Percentiles rank a stretch among this genome's conserved stretches.
phyloP scores from a whole-genome alignment of 768 basidiomycete genomes.

The Zangia roseola region DNA sequence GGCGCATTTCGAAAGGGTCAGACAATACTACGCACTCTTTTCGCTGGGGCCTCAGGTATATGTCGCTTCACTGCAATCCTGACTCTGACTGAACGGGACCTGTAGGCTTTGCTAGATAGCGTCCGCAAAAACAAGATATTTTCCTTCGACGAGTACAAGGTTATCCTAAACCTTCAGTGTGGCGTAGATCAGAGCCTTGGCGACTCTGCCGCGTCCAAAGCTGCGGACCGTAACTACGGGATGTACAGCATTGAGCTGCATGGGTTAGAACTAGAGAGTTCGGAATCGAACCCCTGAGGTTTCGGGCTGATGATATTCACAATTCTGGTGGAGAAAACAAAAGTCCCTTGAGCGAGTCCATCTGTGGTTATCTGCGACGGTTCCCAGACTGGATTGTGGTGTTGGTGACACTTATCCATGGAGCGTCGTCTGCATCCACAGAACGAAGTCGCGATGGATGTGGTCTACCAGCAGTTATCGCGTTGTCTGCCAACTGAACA shows the following conservation, averaged over 20 bases:
- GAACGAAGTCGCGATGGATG: conserved; percentile 20
- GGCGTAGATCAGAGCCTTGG: conserved; percentile 67
- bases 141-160: conserved; percentile 90
- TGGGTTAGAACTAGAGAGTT: conserved; percentile 62
- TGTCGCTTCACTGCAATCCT: neutral
- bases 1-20: conserved; percentile 72
- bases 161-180: conserved; percentile 87
- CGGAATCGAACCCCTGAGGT: conserved; percentile 34
- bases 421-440: conserved; percentile 31
- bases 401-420: conserved; percentile 33
- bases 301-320: conserved; percentile 16
- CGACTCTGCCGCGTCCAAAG: conserved; percentile 49
- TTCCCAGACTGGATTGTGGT: neutral
- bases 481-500: conserved; percentile 33
- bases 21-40: conserved; percentile 82
- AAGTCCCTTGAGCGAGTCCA: neutral
- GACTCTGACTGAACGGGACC: conserved; percentile 1
- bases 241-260: conserved; percentile 91
- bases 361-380: conserved; percentile 1
- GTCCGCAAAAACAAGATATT: conserved; percentile 65
- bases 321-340: conserved; percentile 1
- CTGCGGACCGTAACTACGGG: conserved; percentile 72
- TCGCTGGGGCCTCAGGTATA: conserved; percentile 69
- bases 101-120: conserved; percentile 73
- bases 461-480: conserved; percentile 19